Base-by-base conservation (phyloP, 2,329 filamentous ascomycete genomes). In the Pseudofabraea citricarpa region DNA sequence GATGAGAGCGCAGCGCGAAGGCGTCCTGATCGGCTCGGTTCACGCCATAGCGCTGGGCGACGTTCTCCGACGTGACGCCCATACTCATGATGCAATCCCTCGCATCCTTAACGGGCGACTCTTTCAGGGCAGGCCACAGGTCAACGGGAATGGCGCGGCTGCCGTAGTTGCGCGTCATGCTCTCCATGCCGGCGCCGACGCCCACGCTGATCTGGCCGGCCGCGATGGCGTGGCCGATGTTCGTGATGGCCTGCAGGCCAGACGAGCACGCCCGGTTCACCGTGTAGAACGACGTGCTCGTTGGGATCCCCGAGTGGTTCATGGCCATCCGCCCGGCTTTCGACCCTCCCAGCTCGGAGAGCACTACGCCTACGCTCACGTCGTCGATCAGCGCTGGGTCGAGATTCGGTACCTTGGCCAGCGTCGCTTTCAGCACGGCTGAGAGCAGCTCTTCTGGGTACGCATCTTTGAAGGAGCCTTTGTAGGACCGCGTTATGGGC, bases 311-410 rank as follows among this genome's bases (percentile, higher is more conserved):
- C 45, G 84, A 83, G 68, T 95, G 87, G 66, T 90, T 85, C 56
- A 91, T 79, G 35, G 89, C 89, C 87, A 94, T 95, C 52, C 90
- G 86, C 1, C 86, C 89, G 0, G 90, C 90, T 72, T 96, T 96
- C 55, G 79, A 83, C 45, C 90, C 90, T 52, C 90, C 90, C 12
- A 96, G 84, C 65, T 95, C 90, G 21, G 88, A 89, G 43, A 96
- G 81, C 4, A 96, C 90, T 24, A 89, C 90, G 53, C 90, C 91
- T 44, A 96, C 83, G 50, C 83, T 84, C 3, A 96, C 79, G 60
- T 96, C 91, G 56, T 94, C 74, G 52, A 91, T 81, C 36, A 75
- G 67, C 3, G 76, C 67, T 0, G 86, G 80, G 56, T 87, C 77
- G 48, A 93, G 79, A 54, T 81, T 80, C 2, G 88, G 85, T 60